A percentile compares a stretch with the other conserved stretches of the same genome.
Conservation (phyloP, 2,329 filamentous ascomycete species). For the Chaetoscypha palmicola region DNA sequence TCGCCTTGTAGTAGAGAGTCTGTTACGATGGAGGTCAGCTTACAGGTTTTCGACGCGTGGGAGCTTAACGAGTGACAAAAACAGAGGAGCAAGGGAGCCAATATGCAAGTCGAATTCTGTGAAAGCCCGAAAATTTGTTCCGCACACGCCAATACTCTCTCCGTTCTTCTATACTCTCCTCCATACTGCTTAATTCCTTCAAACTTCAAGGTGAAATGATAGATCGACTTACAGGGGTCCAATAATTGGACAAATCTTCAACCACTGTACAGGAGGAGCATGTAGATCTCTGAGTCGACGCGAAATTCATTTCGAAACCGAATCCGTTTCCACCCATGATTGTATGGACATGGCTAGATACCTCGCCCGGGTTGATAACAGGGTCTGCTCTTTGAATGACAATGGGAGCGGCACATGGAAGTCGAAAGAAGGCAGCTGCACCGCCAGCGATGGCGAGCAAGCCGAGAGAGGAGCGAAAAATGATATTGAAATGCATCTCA, state of each 20-base stretch:
- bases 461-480: neutral
- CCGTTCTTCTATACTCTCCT: neutral
- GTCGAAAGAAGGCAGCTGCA: constrained; percentile 41
- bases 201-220: neutral
- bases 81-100: no score
- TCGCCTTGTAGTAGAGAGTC: constrained; percentile 45
- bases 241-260: constrained; percentile 58
- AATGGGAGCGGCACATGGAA: constrained; percentile 31
- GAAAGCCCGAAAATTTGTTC: no score
- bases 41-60: no score
- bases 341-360: constrained; percentile 52
- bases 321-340: constrained; percentile 59
- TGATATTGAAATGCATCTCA: neutral
- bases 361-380: constrained; percentile 46
- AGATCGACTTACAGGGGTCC: constrained; percentile 44
- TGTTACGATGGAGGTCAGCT: no score
- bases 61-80: no score
- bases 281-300: constrained; percentile 43
- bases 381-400: constrained; percentile 51
- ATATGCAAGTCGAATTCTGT: no score
- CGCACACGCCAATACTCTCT: neutral
- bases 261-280: constrained; percentile 58
- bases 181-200: no score
- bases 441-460: constrained; percentile 4
- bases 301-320: constrained; percentile 45